These are phyloP conservation scores for Vanilla planifolia DNA, from an alignment of 106 monocot genomes.

Conservation along the genomic window DNA sequence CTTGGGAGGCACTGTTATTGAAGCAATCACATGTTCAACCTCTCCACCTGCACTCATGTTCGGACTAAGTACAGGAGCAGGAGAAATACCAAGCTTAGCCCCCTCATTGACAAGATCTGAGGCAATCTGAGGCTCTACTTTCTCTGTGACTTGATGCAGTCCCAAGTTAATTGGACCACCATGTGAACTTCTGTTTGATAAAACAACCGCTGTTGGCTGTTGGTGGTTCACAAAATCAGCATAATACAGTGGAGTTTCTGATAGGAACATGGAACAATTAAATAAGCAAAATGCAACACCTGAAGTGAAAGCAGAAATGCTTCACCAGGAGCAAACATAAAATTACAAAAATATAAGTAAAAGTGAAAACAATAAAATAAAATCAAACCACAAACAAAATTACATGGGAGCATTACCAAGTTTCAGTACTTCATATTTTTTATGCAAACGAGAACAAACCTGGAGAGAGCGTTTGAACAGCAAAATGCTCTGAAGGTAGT, in stretches of 20 bases:
- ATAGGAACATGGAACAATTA: neutral
- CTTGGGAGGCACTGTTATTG: neutral
- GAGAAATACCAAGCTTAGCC: neutral
- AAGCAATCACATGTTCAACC: neutral
- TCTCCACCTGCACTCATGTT: neutral
- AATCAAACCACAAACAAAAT: neutral
- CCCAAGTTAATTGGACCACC: neutral
- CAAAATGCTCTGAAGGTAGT: slow-evolving; percentile 26
- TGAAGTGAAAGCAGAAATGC: neutral
- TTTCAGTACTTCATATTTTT: too few species aligned
- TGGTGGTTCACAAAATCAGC: slow-evolving; percentile 2
- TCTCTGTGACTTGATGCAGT: neutral
- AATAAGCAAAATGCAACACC: neutral
- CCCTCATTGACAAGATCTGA: neutral
- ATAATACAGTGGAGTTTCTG: neutral
- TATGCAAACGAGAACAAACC: slow-evolving; percentile 11
- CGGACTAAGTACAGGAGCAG: neutral
- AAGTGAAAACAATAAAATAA: neutral
- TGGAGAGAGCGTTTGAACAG: slow-evolving; percentile 21
- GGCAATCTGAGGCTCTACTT: neutral
- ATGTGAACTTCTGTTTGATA: neutral
- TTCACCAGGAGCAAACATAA: neutral
- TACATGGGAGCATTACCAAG: too few species aligned
- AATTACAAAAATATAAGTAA: neutral
- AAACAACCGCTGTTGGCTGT: slow-evolving; percentile 4